Evolutionary conservation across 2,329 filamentous ascomycete species (phyloP).

Genomic region (Sarocladiaceae sp.): DNA sequence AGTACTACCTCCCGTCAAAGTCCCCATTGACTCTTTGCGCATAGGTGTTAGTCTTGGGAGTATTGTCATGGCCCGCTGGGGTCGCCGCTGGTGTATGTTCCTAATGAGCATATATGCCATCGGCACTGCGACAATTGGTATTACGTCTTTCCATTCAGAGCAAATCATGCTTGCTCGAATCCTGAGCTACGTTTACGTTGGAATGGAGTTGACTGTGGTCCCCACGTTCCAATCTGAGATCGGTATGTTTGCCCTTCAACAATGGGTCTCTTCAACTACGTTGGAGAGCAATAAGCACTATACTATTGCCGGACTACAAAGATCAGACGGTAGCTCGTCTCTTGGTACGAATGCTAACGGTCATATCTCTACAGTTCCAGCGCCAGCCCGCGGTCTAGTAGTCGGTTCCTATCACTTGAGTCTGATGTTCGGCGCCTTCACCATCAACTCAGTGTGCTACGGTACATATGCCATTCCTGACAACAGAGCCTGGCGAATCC

Average conservation of each 20-base stretch:
- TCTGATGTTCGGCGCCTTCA: constrained; percentile 15
- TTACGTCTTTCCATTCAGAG: constrained; percentile 22
- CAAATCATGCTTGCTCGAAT: constrained; percentile 29
- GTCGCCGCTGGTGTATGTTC: constrained; percentile 28
- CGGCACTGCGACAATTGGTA: constrained; percentile 22
- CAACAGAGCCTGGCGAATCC: constrained; percentile 26
- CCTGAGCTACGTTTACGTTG: constrained; percentile 27
- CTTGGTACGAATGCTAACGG: too few species aligned
- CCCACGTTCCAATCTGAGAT: constrained; percentile 28
- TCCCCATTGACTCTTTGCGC: too few species aligned
- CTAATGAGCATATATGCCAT: constrained; percentile 29
- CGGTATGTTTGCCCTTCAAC: too few species aligned
- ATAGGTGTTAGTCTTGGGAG: constrained; percentile 24
- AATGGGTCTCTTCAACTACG: too few species aligned
- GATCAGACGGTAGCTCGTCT: too few species aligned
- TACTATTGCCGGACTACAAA: too few species aligned
- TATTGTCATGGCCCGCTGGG: constrained; percentile 23
- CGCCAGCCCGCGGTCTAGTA: constrained; percentile 21
- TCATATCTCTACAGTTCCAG: too few species aligned
- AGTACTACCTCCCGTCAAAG: too few species aligned
- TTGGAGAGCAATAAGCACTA: too few species aligned
- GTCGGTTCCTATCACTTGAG: constrained; percentile 24
- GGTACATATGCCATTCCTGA: constrained; percentile 21
- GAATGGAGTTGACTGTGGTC: constrained; percentile 31
- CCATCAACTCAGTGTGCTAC: constrained; percentile 19